phyloP scores from a whole-genome alignment of 495 filamentous ascomycete genomes.

The Parathielavia appendiculata region DNA sequence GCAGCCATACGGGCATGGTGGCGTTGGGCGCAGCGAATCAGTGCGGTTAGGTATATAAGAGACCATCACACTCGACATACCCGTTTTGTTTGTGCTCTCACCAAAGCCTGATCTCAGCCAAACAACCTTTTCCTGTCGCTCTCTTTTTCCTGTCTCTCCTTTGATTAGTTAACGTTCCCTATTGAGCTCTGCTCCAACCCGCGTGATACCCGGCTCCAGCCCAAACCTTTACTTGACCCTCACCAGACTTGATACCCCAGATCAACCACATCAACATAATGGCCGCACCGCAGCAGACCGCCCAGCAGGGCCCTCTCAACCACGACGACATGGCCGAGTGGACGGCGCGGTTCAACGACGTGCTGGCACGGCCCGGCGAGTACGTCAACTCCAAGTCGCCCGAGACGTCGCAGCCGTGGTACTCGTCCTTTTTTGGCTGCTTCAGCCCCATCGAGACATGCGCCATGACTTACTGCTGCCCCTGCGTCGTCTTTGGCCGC shows the following conservation, averaged over 20 bases:
- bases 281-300: slow-evolving; percentile 11
- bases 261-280: slow-evolving; percentile 1
- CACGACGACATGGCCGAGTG: slow-evolving; percentile 32
- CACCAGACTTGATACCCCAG: neutral
- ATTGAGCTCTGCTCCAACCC: neutral
- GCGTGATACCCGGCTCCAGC: slow-evolving; percentile 9
- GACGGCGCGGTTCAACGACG: slow-evolving; percentile 33
- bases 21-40: neutral
- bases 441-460: slow-evolving; percentile 37
- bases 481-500: slow-evolving; percentile 46
- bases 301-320: slow-evolving; percentile 21
- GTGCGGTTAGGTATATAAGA: neutral
- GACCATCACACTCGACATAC: neutral
- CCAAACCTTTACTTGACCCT: neutral
- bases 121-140: slow-evolving; percentile 5
- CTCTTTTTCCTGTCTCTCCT: neutral
- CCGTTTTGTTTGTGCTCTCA: neutral
- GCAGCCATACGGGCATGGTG: neutral
- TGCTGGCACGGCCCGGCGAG: slow-evolving; percentile 28
- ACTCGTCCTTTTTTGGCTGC: slow-evolving; percentile 33
- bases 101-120: neutral
- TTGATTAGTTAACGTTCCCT: neutral
- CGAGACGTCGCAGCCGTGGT: slow-evolving; percentile 28
- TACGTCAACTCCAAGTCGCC: slow-evolving; percentile 32
- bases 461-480: slow-evolving; percentile 37